Percentiles rank a stretch among this genome's conserved stretches.
Evolutionary conservation across 2,329 filamentous ascomycete species (phyloP).

Genomic region (Macrophomina tecta): DNA sequence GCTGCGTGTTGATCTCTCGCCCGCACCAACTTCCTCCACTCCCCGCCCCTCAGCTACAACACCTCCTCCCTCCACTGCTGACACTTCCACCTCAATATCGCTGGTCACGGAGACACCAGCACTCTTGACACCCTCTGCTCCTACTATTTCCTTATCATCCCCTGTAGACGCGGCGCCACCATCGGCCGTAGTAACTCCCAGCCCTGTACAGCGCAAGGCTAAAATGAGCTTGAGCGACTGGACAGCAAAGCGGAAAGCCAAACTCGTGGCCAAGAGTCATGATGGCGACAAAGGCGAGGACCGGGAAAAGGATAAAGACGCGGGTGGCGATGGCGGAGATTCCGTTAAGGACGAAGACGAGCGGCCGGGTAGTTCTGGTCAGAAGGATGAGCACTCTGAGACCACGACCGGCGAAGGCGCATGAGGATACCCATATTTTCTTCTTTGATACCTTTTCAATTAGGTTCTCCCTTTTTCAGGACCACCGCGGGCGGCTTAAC

Average conservation of each 20-base stretch:
- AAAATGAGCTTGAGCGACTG: slow-evolving; percentile 29
- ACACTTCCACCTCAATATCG: slow-evolving; percentile 36
- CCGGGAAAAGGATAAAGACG: slow-evolving; percentile 12
- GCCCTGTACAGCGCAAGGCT: slow-evolving; percentile 26
- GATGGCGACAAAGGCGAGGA: slow-evolving; percentile 13
- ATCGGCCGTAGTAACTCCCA: slow-evolving; percentile 21
- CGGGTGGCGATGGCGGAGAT: neutral
- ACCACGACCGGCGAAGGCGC: slow-evolving; percentile 13
- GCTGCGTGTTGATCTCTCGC: slow-evolving; percentile 40
- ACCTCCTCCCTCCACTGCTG: slow-evolving; percentile 34
- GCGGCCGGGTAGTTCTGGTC: neutral
- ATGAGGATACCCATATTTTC: slow-evolving; percentile 25
- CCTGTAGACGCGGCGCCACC: slow-evolving; percentile 3
- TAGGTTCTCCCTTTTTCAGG: neutral
- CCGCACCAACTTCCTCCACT: slow-evolving; percentile 36
- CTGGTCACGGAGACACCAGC: slow-evolving; percentile 40
- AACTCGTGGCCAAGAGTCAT: slow-evolving; percentile 15
- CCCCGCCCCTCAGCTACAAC: slow-evolving; percentile 27
- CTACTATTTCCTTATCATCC: slow-evolving; percentile 11
- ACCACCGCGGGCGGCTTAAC: slow-evolving; percentile 23
- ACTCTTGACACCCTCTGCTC: slow-evolving; percentile 15
- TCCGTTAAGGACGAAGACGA: slow-evolving; percentile 15
- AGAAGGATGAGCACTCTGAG: slow-evolving; percentile 13
- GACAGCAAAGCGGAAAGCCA: slow-evolving; percentile 27
- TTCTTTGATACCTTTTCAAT: slow-evolving; percentile 15